Base-by-base conservation (phyloP, 2,329 filamentous ascomycete species). In the Laburnicola sp. region DNA sequence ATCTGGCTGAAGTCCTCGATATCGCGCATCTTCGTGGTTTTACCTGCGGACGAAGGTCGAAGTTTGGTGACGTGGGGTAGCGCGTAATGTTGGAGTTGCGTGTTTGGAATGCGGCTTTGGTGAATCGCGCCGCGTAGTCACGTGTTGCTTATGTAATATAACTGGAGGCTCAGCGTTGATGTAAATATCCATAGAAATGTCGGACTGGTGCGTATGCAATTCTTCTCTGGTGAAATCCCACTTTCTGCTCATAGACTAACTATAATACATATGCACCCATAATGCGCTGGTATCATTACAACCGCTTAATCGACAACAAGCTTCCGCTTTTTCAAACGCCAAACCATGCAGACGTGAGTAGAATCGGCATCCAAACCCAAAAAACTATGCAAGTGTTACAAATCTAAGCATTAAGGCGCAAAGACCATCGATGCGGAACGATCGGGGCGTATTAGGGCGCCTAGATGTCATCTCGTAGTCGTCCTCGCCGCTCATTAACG, bases 1-100 rank as follows among this genome's bases (percentile, higher is more conserved):
- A 91, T 83, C 6, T 82, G 77, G 22, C 87, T 80, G 54, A 89
- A 89, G 31, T 86, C 80, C 23, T 82, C 80, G 69, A 86, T 86
- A 64, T 87, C 80, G 37, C 86, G 77, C 81, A 87, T 87, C 8
- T 26, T 50, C 7, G n/a, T 21, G 10, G 30, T 32, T n/a, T 21
- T 22, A 26, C 0, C 23, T 16, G 36, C 21, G 23, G 25, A 1
- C 21, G 4, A 21, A 42, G 8, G 34, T 9, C 16, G 7, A 31
- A 11, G 32, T 47, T 32, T 7, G 30, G 11, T 32, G 30, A 21
- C 36, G 36, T 34, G 35, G 45, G 27, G 35, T 34, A 3, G 36
- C 45, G 45, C 45, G 45, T 35, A 40, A 8, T 40, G 21, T 27
- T 38, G 35, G 26, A 9, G 8, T 9, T 39, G n/a, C 3, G 27